Base-by-base conservation (phyloP, 345 rosid species). In the Boechera stricta region DNA sequence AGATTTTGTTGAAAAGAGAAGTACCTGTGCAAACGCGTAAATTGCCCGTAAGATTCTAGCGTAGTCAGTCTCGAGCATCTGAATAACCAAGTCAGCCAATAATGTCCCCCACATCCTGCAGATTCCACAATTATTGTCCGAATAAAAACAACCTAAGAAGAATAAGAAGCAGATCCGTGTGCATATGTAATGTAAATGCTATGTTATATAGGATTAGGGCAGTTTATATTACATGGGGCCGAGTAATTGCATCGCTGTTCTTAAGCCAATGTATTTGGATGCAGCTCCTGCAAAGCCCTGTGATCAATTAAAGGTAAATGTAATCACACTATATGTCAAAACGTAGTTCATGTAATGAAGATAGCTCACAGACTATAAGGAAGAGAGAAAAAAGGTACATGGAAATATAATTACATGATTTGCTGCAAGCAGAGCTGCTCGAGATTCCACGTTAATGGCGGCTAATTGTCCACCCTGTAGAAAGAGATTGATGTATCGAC, bases 31-130 rank as follows among this genome's bases (percentile, higher is more conserved):
- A 85, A 94, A 85, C 10, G 95, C 93, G 75, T 89, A 94, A 76
- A 94, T 89, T 60, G 98, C 98, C 81, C 87, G 87, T 74, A 94
- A 77, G 75, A 94, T 87, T 84, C 98, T 86, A 53, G 97, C 93
- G 84, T 92, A 90, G 84, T 94, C 98, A 58, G 98, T 91, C 72
- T 97, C 98, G 4, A 94, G 92, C 98, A 94, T 94, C 76, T 91
- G 98, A 87, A 91, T 94, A 32, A 94, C 97, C 55, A 91, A 82
- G 78, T 94, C 98, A 38, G 98, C 97, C 42, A 94, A 82, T 67
- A 94, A 86, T 59, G 97, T 90, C 67, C 97, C 98, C 98, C 98
- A 94, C 78, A 94, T 71, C 89, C 97, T 92, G 91, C 74, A 83
- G 9, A 71, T 16, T 16, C 56, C 61, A 35, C 62, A 45, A 16